Conservation (phyloP, 495 filamentous ascomycete species). For the Hypoxylon intermedium region DNA sequence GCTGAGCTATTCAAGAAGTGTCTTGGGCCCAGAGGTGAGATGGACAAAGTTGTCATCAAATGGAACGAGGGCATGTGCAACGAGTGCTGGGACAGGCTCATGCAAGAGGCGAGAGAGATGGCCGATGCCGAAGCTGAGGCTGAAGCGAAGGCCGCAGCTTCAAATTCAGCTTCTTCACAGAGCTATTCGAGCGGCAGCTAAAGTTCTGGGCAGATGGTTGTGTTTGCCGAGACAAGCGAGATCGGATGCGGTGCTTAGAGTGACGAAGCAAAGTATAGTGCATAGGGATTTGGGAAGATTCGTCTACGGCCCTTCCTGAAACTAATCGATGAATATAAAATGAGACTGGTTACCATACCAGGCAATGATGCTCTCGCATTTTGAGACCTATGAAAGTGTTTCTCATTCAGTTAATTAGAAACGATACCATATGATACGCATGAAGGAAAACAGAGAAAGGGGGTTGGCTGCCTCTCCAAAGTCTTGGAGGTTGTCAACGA, state of each 20-base stretch:
- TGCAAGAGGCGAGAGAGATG: constrained; percentile 44
- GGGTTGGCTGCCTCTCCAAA: no score
- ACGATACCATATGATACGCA: no score
- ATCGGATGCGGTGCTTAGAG: constrained; percentile 7
- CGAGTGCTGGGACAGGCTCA: constrained; percentile 44
- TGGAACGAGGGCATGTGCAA: constrained; percentile 47
- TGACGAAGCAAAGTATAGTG: background rate
- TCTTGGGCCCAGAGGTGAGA: constrained; percentile 41
- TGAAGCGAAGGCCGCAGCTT: constrained; percentile 19
- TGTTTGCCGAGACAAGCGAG: background rate
- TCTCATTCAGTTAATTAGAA: no score
- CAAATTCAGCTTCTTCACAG: constrained; percentile 23
- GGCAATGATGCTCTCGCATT: no score
- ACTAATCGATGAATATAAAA: background rate
- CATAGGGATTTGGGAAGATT: background rate
- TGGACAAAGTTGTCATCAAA: constrained; percentile 42
- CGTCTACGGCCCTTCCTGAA: background rate
- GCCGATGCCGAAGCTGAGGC: constrained; percentile 37
- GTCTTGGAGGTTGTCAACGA: no score
- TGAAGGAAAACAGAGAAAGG: no score
- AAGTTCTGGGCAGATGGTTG: background rate
- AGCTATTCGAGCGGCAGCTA: constrained; percentile 16
- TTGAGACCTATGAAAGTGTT: no score
- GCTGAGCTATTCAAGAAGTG: constrained; percentile 42
- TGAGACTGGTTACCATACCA: no score